These are phyloP conservation scores for Kodamaea sp. DNA, from an alignment of 1,139 yeast species.

Conservation along the genomic window DNA sequence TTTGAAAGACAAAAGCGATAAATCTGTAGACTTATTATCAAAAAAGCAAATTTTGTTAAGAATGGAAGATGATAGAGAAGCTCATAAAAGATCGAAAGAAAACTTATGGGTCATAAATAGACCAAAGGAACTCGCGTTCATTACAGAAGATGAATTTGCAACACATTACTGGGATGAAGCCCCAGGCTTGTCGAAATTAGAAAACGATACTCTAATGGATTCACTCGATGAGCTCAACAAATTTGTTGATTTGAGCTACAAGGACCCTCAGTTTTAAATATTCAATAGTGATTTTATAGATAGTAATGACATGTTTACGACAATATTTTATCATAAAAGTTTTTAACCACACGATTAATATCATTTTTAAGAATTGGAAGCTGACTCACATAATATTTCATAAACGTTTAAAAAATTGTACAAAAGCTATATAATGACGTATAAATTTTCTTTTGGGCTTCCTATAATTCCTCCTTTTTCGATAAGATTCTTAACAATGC, in stretches of 20 bases:
- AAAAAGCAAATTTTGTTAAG: constrained; percentile 61
- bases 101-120: constrained; percentile 65
- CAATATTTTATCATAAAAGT: constrained; percentile 1
- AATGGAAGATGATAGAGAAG: constrained; percentile 85
- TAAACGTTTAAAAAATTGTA: no score
- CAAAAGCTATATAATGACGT: no score
- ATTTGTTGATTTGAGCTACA: constrained; percentile 45
- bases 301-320: not conserved
- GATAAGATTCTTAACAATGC: constrained; percentile 59
- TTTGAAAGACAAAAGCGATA: constrained; percentile 24
- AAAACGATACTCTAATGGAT: constrained; percentile 37
- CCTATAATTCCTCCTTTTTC: constrained; percentile 5
- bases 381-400: no score
- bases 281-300: constrained; percentile 1
- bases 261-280: constrained; percentile 34
- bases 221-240: constrained; percentile 54
- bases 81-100: constrained; percentile 77
- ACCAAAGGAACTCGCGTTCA: constrained; percentile 32
- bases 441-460: no score
- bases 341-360: no score
- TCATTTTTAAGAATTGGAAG: no score
- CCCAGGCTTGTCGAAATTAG: constrained; percentile 44
- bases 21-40: constrained; percentile 28
- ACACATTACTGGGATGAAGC: constrained; percentile 53
- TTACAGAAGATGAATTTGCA: constrained; percentile 56